Evolutionary conservation across 345 rosid genomes (phyloP).

Genomic region (Nephelium lappaceum): DNA sequence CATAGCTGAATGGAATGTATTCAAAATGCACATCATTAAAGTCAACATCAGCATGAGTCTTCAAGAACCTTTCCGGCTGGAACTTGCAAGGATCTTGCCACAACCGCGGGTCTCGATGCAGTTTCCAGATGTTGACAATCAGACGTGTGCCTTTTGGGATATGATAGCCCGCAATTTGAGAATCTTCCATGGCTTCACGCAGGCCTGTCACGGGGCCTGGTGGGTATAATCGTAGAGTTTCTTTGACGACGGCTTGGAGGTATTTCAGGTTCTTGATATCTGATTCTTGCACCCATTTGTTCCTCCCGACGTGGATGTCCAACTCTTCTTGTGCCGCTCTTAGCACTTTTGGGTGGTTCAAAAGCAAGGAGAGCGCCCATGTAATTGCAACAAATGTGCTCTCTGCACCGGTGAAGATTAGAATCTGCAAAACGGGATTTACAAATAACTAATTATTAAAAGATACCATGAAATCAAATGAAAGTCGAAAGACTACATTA

Average conservation of each 20-base stretch:
- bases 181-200: slow-evolving; percentile 54
- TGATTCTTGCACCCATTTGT: slow-evolving; percentile 55
- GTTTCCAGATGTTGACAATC: slow-evolving; percentile 57
- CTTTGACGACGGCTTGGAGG: slow-evolving; percentile 63
- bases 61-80: slow-evolving; percentile 55
- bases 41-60: slow-evolving; percentile 13
- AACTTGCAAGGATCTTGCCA: slow-evolving; percentile 48
- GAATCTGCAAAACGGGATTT: slow-evolving; percentile 28
- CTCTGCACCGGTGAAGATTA: slow-evolving; percentile 52
- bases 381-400: slow-evolving; percentile 43
- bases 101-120: slow-evolving; percentile 54
- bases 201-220: slow-evolving; percentile 55
- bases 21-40: slow-evolving; percentile 24
- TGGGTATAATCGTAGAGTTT: slow-evolving; percentile 55
- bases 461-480: no score
- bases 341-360: slow-evolving; percentile 44
- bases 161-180: slow-evolving; percentile 40
- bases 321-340: slow-evolving; percentile 58
- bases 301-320: slow-evolving; percentile 43
- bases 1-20: slow-evolving; percentile 50
- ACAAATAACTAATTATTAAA: background rate
- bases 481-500: no score
- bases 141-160: slow-evolving; percentile 54
- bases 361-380: slow-evolving; percentile 54
- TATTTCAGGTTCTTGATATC: slow-evolving; percentile 48